Evolutionary conservation across 2,329 filamentous ascomycete species (phyloP).

Genomic region (Coniochaeta sp.): DNA sequence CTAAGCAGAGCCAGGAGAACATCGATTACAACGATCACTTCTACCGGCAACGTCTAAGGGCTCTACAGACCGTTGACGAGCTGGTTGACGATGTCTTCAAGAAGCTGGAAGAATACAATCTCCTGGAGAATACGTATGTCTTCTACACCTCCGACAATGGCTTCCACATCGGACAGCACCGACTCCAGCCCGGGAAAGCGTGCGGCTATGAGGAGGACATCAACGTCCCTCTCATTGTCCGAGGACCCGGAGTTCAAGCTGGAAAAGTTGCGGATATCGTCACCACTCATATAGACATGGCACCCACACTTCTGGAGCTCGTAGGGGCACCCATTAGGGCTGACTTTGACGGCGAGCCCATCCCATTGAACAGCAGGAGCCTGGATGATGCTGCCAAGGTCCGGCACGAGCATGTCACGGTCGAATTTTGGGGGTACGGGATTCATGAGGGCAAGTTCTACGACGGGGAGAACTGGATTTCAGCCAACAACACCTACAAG

Average conservation of each 20-base stretch:
- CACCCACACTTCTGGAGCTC: slow-evolving; percentile 49
- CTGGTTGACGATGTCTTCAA: slow-evolving; percentile 30
- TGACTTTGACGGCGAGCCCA: slow-evolving; percentile 51
- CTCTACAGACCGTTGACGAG: slow-evolving; percentile 35
- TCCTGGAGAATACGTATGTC: slow-evolving; percentile 55
- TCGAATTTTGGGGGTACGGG: slow-evolving; percentile 49
- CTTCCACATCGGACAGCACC: slow-evolving; percentile 52
- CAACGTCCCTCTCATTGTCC: slow-evolving; percentile 50
- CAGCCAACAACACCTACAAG: slow-evolving; percentile 40
- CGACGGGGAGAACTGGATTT: slow-evolving; percentile 21
- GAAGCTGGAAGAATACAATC: slow-evolving; percentile 15
- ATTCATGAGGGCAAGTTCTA: slow-evolving; percentile 27
- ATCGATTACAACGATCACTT: slow-evolving; percentile 41
- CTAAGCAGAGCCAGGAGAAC: slow-evolving; percentile 25
- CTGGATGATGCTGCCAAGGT: slow-evolving; percentile 12
- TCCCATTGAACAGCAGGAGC: slow-evolving; percentile 27
- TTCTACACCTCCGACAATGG: slow-evolving; percentile 54
- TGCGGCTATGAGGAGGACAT: slow-evolving; percentile 54
- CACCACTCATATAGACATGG: slow-evolving; percentile 57
- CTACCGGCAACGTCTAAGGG: slow-evolving; percentile 36
- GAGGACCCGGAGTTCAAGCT: slow-evolving; percentile 46
- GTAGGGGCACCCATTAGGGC: slow-evolving; percentile 31
- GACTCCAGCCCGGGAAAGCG: slow-evolving; percentile 49
- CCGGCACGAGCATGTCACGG: slow-evolving; percentile 47
- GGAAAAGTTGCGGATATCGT: slow-evolving; percentile 35